phyloP scores from a whole-genome alignment of 2,329 filamentous ascomycete genomes.

The Fusarium graminum region DNA sequence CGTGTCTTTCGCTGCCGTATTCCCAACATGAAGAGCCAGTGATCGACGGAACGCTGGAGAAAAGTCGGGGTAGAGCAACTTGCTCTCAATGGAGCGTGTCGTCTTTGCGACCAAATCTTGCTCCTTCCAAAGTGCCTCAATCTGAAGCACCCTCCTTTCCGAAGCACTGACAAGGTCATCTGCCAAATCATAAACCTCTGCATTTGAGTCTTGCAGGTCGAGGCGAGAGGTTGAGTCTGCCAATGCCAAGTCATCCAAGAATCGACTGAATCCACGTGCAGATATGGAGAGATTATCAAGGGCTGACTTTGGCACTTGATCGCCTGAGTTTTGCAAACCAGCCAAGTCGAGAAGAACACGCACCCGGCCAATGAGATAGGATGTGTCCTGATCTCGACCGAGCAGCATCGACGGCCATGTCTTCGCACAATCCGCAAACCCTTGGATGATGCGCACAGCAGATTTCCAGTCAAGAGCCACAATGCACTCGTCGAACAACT shows the following conservation, averaged over 20 bases:
- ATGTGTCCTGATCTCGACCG: constrained; percentile 36
- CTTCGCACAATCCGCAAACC: constrained; percentile 45
- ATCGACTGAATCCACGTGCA: constrained; percentile 29
- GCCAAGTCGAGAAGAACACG: constrained; percentile 56
- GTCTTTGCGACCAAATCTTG: constrained; percentile 48
- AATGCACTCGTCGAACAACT: constrained; percentile 59
- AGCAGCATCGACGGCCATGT: constrained; percentile 48
- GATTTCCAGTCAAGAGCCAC: constrained; percentile 57
- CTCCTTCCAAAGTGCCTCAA: constrained; percentile 55
- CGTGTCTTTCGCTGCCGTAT: constrained; percentile 39
- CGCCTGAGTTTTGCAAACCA: constrained; percentile 44
- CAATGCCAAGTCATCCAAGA: constrained; percentile 44
- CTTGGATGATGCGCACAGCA: constrained; percentile 51
- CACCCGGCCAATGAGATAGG: constrained; percentile 52
- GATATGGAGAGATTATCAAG: constrained; percentile 50
- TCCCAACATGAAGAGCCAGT: constrained; percentile 50
- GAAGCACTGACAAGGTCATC: constrained; percentile 10
- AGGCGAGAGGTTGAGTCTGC: constrained; percentile 29
- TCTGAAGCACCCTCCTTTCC: constrained; percentile 50
- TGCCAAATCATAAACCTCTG: background rate
- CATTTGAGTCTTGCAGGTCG: background rate
- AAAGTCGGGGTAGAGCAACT: constrained; percentile 52
- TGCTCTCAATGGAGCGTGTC: constrained; percentile 53
- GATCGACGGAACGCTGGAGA: constrained; percentile 47
- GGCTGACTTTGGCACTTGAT: constrained; percentile 19